Percentiles rank a stretch among this genome's conserved stretches.
Evolutionary conservation across 768 basidiomycete genomes (phyloP).

Genomic region (Daedaleopsis nitida): DNA sequence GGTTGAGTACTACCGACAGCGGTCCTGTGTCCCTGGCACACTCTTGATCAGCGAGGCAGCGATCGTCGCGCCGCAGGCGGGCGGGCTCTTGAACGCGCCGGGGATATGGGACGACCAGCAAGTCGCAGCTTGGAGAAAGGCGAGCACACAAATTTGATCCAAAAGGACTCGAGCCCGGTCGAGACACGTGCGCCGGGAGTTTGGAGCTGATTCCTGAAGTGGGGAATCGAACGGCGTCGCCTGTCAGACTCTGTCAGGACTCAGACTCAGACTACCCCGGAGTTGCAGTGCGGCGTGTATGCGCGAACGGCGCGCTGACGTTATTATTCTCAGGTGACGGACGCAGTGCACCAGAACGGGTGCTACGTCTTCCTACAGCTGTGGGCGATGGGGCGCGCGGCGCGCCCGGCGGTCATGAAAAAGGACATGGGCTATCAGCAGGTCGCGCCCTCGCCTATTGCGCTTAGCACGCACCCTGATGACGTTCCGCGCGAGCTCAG

Average conservation of each 20-base stretch:
- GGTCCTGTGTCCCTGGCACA: conserved; percentile 49
- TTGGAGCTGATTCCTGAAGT: too few species aligned
- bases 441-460: conserved; percentile 27
- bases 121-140: conserved; percentile 50
- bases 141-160: conserved; percentile 16
- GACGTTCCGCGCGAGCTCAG: conserved; percentile 29
- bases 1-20: conserved; percentile 52
- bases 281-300: too few species aligned
- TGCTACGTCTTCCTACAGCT: conserved; percentile 56
- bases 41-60: conserved; percentile 62
- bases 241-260: too few species aligned
- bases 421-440: conserved; percentile 34
- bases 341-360: conserved; percentile 54
- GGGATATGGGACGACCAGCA: conserved; percentile 70
- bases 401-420: conserved; percentile 34
- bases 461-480: conserved; percentile 8
- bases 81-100: conserved; percentile 52
- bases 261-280: too few species aligned
- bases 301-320: not conserved
- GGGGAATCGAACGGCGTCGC: too few species aligned
- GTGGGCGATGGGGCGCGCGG: conserved; percentile 55
- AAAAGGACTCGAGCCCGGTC: too few species aligned
- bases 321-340: conserved; percentile 38
- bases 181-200: too few species aligned
- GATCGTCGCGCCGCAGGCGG: conserved; percentile 50